Conservation (phyloP, 2,329 filamentous ascomycete species). For the Cytospora schulzeri region DNA sequence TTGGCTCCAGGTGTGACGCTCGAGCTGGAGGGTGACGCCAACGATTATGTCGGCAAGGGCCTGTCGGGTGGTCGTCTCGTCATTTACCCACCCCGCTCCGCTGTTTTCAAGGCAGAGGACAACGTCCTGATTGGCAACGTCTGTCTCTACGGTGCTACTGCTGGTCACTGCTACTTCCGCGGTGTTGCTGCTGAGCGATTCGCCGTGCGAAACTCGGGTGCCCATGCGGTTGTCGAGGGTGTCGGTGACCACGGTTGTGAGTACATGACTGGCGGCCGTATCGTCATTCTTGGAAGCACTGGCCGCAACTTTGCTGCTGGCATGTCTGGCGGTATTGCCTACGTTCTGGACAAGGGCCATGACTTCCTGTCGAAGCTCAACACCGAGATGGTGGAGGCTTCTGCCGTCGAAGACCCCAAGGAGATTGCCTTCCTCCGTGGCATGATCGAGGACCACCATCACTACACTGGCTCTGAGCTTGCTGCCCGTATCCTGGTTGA, state of each 20-base stretch:
- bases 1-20: constrained; percentile 90
- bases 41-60: constrained; percentile 97
- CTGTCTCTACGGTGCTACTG: constrained; percentile 91
- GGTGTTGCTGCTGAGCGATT: constrained; percentile 96
- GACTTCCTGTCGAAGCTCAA: constrained; percentile 95
- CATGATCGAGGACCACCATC: constrained; percentile 93
- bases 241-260: constrained; percentile 95
- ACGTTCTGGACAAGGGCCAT: constrained; percentile 84
- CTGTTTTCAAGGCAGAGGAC: constrained; percentile 94
- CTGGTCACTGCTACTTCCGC: constrained; percentile 92
- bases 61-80: constrained; percentile 91
- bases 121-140: constrained; percentile 93
- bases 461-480: constrained; percentile 95
- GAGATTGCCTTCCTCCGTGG: constrained; percentile 91
- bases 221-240: constrained; percentile 93
- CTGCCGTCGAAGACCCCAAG: constrained; percentile 76
- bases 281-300: constrained; percentile 83
- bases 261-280: constrained; percentile 97
- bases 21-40: constrained; percentile 92
- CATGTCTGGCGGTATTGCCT: constrained; percentile 98
- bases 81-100: constrained; percentile 86
- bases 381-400: constrained; percentile 94
- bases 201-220: constrained; percentile 94
- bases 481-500: constrained; percentile 92
- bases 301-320: constrained; percentile 97